Conservation (phyloP, 78 protist genomes). For the Trichosphaerium sp. region DNA sequence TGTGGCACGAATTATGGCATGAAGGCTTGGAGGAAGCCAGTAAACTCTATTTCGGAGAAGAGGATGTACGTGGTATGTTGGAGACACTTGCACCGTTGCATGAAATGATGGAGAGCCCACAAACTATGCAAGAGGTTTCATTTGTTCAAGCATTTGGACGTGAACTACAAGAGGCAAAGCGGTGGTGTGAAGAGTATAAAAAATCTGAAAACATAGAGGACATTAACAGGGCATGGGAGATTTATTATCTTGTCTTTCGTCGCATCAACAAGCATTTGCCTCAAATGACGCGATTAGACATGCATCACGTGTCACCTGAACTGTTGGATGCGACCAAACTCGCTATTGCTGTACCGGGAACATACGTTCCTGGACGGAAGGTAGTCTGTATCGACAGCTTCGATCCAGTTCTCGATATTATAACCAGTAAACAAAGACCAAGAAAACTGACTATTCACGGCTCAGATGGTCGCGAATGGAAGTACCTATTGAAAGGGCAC, state of each 20-base stretch:
- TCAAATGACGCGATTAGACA: conserved; percentile 73
- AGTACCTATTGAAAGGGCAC: conserved; percentile 92
- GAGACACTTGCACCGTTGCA: conserved; percentile 51
- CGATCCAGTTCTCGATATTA: conserved; percentile 68
- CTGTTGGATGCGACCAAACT: conserved; percentile 60
- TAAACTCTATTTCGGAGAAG: conserved; percentile 77
- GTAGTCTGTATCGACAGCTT: conserved; percentile 77
- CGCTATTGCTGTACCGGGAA: conserved; percentile 95
- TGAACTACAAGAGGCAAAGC: conserved; percentile 81
- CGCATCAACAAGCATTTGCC: conserved; percentile 78
- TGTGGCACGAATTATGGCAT: conserved; percentile 97
- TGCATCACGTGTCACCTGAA: conserved; percentile 80
- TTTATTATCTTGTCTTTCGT: conserved; percentile 87
- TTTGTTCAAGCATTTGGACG: conserved; percentile 82
- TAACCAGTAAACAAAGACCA: conserved; percentile 97
- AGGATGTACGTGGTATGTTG: conserved; percentile 77
- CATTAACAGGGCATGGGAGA: conserved; percentile 91
- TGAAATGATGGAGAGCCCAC: conserved; percentile 54
- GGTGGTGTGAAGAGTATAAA: conserved; percentile 57
- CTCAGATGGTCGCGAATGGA: conserved; percentile 66
- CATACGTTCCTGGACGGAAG: conserved; percentile 36
- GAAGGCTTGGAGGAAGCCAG: conserved; percentile 95
- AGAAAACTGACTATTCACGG: conserved; percentile 77
- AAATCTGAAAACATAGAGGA: conserved; percentile 46
- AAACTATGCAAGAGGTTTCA: conserved; percentile 77